These are phyloP conservation scores for Pyrenophora seminiperda DNA, from an alignment of 2,329 filamentous ascomycete genomes.

Conservation along the genomic window DNA sequence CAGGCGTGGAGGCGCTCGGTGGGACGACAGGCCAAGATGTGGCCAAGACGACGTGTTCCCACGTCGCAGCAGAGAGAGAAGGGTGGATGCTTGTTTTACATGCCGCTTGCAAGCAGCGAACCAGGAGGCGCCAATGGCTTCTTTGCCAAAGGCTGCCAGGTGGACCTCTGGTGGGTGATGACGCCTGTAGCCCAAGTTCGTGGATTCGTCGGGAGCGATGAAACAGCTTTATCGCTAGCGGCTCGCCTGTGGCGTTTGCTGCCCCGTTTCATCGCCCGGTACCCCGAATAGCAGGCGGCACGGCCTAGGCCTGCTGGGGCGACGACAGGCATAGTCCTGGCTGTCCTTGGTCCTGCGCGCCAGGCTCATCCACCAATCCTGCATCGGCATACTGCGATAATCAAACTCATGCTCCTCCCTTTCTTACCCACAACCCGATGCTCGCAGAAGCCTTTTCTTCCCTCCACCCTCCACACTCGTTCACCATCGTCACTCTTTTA, in stretches of 20 bases:
- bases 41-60: background rate
- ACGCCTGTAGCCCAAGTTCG: slow-evolving; percentile 2
- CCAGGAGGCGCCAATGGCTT: background rate
- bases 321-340: slow-evolving; percentile 10
- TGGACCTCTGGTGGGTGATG: background rate
- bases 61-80: background rate
- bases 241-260: slow-evolving; percentile 23
- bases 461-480: slow-evolving; percentile 6
- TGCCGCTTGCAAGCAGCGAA: slow-evolving; percentile 14
- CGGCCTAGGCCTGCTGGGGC: slow-evolving; percentile 17
- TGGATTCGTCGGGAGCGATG: slow-evolving; percentile 27
- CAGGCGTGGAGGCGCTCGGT: slow-evolving; percentile 1
- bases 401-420: slow-evolving; percentile 32
- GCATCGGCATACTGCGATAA: slow-evolving; percentile 20
- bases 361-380: slow-evolving; percentile 26
- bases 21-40: slow-evolving; percentile 2
- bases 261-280: slow-evolving; percentile 26
- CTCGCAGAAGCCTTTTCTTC: slow-evolving; percentile 9
- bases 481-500: slow-evolving; percentile 26
- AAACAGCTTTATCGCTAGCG: slow-evolving; percentile 25
- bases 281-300: slow-evolving; percentile 18
- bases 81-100: slow-evolving; percentile 5
- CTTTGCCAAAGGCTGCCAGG: background rate
- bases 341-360: slow-evolving; percentile 8
- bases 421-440: slow-evolving; percentile 28